Conservation (phyloP, 2,329 filamentous ascomycete genomes). For the Samsoniella hepiali region DNA sequence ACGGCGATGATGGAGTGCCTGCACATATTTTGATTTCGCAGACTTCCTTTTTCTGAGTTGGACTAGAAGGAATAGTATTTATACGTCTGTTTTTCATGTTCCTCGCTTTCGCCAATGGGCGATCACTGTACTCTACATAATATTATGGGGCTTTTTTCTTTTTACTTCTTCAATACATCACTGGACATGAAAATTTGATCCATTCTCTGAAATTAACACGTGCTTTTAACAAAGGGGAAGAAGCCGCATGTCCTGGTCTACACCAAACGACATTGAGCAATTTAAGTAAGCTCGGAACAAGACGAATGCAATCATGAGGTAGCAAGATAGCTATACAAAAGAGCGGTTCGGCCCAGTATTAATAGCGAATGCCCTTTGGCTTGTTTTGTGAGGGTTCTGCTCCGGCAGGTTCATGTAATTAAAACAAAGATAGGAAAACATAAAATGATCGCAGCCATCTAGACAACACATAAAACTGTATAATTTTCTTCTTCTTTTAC, state of each 20-base stretch:
- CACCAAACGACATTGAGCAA: not conserved
- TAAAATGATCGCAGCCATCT: not conserved
- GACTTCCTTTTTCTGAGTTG: too few relatives aligned
- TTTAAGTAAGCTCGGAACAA: not conserved
- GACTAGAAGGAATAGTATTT: too few relatives aligned
- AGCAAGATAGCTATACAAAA: not conserved
- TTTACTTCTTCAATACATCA: too few relatives aligned
- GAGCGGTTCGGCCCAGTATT: not conserved
- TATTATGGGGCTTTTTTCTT: too few relatives aligned
- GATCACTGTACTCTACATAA: too few relatives aligned
- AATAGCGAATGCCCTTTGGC: not conserved
- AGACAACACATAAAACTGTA: conserved; percentile 1
- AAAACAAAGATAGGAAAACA: not conserved
- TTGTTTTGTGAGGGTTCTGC: not conserved
- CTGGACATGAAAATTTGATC: too few relatives aligned
- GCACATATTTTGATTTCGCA: too few relatives aligned
- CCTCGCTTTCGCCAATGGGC: too few relatives aligned
- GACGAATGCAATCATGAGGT: not conserved
- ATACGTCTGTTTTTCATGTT: too few relatives aligned
- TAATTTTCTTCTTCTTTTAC: conserved; percentile 16
- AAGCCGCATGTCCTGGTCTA: not conserved
- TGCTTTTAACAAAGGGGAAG: too few relatives aligned
- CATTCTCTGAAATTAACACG: too few relatives aligned
- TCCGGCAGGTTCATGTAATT: not conserved
- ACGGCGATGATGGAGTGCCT: not conserved